These are phyloP conservation scores for Gastrolobium villosum DNA, from an alignment of 306 rosid species.

Conservation along the genomic window DNA sequence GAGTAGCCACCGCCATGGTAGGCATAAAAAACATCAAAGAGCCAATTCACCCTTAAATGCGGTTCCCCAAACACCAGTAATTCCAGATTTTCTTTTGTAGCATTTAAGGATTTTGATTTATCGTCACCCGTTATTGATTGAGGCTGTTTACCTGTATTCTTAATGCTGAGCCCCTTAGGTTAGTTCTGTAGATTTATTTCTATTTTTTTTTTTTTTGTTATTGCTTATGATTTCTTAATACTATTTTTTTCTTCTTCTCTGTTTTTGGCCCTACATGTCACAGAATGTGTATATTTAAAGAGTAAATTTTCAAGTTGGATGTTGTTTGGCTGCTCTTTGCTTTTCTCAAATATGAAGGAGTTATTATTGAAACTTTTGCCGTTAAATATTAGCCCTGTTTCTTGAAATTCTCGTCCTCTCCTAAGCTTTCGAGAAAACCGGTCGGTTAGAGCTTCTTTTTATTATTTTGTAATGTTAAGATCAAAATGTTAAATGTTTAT, in stretches of 20 bases:
- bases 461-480: conserved; percentile 9
- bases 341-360: conserved; percentile 29
- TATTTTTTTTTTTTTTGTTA: conserved; percentile 25
- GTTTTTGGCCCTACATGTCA: conserved; percentile 43
- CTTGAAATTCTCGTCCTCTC: conserved; percentile 32
- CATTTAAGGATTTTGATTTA: conserved; percentile 42
- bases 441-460: background rate
- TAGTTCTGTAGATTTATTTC: conserved; percentile 58
- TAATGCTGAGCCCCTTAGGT: conserved; percentile 41
- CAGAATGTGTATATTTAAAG: conserved; percentile 46
- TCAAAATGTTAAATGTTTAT: background rate
- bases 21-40: conserved; percentile 73
- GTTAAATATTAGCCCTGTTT: conserved; percentile 14
- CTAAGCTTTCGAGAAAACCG: conserved; percentile 16
- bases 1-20: conserved; percentile 68
- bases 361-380: conserved; percentile 33
- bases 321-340: conserved; percentile 20
- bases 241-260: conserved; percentile 33
- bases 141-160: conserved; percentile 55
- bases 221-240: conserved; percentile 45
- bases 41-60: conserved; percentile 67
- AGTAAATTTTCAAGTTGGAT: conserved; percentile 38
- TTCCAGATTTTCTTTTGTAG: conserved; percentile 96
- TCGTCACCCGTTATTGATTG: conserved; percentile 45
- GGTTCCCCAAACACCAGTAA: conserved; percentile 71